Evolutionary conservation across 2,329 filamentous ascomycete species (phyloP), one percentile per base, ranked within the genome.

Genomic region (Drechslera avenae): DNA sequence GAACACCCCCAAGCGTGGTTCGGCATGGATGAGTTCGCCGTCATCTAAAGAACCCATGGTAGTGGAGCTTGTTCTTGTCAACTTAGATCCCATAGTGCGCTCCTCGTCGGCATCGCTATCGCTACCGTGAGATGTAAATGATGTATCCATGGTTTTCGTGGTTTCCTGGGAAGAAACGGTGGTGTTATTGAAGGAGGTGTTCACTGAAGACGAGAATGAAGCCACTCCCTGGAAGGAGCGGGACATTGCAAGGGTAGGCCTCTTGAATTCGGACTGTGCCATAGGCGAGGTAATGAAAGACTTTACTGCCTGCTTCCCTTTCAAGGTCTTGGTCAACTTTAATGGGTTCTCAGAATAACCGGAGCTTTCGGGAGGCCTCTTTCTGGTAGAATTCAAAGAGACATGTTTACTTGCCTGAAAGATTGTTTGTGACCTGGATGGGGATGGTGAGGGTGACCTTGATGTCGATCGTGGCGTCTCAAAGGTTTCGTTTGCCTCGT

Each of bases 301-400:
- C 8, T 41, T 55, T 31, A 48, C 37, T 16, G 57, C 52, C 61
- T 68, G 63, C 51, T 63, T 63, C n/a, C 60, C 64, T 45, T 62
- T 63, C 21, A 49, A 52, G 21, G 46, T 64, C 42, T 59, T 68
- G 12, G 66, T 66, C 49, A 66, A 57, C 49, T 71, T 72, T 26
- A 62, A 53, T 5, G 66, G 60, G n/a, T 39, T 62, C 18, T 42
- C 57, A 52, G 55, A 54, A 8, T 54, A 54, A 41, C 44, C 39
- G 7, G 49, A 64, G 35, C 54, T 46, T 16, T 66, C 56, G 5
- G 54, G 67, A 6, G 52, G 46, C 32, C 68, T 54, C 37, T 72
- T 72, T 23, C 46, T 63, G 4, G 43, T 35, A 12, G 26, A 50
- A 34, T 50, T 45, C 18, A 55, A 60, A 13, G 51, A 60, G 39